phyloP scores from a whole-genome alignment of 108 stramenopile species.

The Tribonema minus region DNA sequence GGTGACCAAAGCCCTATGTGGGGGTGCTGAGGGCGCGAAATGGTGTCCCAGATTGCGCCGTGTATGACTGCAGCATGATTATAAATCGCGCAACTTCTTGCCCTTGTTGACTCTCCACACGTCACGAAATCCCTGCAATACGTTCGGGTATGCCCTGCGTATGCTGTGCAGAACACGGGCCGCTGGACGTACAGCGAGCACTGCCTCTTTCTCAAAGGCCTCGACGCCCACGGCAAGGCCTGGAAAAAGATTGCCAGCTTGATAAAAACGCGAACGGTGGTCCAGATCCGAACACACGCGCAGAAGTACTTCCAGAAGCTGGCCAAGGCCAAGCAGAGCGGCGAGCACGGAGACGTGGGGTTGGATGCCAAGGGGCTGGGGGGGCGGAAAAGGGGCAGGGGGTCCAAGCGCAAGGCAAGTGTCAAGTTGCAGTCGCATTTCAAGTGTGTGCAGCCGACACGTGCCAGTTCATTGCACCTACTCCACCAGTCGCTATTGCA shows the following conservation, averaged over 20 bases:
- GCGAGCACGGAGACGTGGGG: slow-evolving; percentile 15
- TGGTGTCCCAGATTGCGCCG: neutral
- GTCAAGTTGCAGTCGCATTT: no score
- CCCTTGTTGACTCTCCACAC: neutral
- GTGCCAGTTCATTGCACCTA: no score
- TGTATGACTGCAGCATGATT: neutral
- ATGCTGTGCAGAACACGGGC: slow-evolving; percentile 65
- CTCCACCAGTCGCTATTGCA: no score
- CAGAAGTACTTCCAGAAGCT: slow-evolving; percentile 77
- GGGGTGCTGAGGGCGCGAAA: neutral
- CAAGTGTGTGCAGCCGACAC: no score
- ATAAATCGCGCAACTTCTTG: neutral
- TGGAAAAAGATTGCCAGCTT: slow-evolving; percentile 81
- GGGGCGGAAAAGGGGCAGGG: neutral
- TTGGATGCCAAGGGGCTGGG: slow-evolving; percentile 8
- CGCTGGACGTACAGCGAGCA: slow-evolving; percentile 89
- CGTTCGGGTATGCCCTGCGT: neutral
- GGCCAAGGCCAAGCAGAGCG: slow-evolving; percentile 54
- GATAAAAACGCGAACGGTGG: slow-evolving; percentile 66
- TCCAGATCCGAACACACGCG: slow-evolving; percentile 77
- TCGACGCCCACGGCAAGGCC: slow-evolving; percentile 73
- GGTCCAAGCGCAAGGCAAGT: no score
- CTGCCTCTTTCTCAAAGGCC: slow-evolving; percentile 72
- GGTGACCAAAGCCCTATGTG: neutral
- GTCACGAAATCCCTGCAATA: neutral